Percentiles rank a stretch among this genome's conserved stretches.
Evolutionary conservation across 2,329 filamentous ascomycete genomes (phyloP).

Genomic region (Chaetomium sp.): DNA sequence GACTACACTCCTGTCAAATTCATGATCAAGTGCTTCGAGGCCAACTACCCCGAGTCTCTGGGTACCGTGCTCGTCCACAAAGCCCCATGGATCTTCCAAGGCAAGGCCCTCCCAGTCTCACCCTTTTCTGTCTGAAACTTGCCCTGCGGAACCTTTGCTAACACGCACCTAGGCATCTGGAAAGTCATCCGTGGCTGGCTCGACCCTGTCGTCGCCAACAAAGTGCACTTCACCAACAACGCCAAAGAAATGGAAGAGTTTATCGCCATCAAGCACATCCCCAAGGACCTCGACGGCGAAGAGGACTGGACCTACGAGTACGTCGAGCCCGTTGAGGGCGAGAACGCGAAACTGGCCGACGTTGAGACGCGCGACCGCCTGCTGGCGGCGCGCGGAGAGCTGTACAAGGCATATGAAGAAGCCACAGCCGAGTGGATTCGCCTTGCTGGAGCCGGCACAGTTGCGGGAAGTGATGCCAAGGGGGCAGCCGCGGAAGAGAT

Average conservation of each 20-base stretch:
- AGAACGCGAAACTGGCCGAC: slow-evolving; percentile 71
- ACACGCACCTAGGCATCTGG: slow-evolving; percentile 65
- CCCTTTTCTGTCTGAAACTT: not conserved
- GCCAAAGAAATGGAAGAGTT: slow-evolving; percentile 71
- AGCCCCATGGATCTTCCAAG: slow-evolving; percentile 94
- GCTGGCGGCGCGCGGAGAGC: slow-evolving; percentile 52
- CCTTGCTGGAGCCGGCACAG: too few relatives aligned
- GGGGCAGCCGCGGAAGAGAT: slow-evolving; percentile 41
- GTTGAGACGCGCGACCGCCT: slow-evolving; percentile 56
- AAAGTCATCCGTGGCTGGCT: slow-evolving; percentile 93
- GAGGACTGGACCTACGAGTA: slow-evolving; percentile 83
- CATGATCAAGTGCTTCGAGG: slow-evolving; percentile 99
- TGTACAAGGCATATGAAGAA: slow-evolving; percentile 69
- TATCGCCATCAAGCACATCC: slow-evolving; percentile 63
- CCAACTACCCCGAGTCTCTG: slow-evolving; percentile 92
- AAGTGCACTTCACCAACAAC: slow-evolving; percentile 88
- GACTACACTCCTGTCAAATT: slow-evolving; percentile 97
- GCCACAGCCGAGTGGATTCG: slow-evolving; percentile 70
- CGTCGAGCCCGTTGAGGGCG: slow-evolving; percentile 64
- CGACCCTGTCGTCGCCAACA: slow-evolving; percentile 89
- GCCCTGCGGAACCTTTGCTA: not conserved
- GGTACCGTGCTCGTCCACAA: slow-evolving; percentile 91
- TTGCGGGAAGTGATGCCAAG: slow-evolving; percentile 32
- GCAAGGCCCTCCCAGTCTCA: slow-evolving; percentile 32
- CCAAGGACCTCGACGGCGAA: slow-evolving; percentile 77